Evolutionary conservation across 148 eudicot species (phyloP), one percentile per base, ranked within the genome.

Genomic region (Persicaria tinctoria): DNA sequence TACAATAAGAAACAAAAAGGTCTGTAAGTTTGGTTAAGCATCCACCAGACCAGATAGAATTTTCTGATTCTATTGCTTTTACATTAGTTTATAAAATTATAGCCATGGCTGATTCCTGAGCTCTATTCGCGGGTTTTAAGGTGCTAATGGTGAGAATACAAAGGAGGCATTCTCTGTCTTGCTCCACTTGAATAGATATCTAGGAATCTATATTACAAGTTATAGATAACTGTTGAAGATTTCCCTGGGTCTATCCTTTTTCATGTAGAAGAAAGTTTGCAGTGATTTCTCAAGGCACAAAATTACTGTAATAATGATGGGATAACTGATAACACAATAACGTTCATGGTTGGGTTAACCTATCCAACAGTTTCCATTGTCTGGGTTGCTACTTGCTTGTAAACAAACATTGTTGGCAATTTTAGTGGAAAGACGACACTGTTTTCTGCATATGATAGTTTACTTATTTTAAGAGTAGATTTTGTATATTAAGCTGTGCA

Each of bases 211-310:
- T 63, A 17, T 63, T 63, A 63, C 69, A 63, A 63, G 46, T 32
- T 14, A 1, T 63, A 63, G 46, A 63, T 63, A 63, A 4, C 13
- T 38, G n/a, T 63, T 32, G 46, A 63, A 63, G 69, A 63, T 63
- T 46, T 27, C 38, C 69, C 46, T 63, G 46, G 69, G 46, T 63
- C 69, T 14, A 27, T 45, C 14, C 32, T 38, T 63, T 32, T 63
- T 38, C 41, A 32, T n/a, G 69, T 46, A 63, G 69, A 60, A 60
- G 46, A 63, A 38, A 2, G 41, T 32, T 63, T 63, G 46, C 69
- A 63, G 69, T 63, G 38, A 38, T 63, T 38, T 63, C 69, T 63
- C 69, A 63, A 63, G 69, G 69, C 38, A 32, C 12, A n/a, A 38
- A 63, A 63, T 63, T 63, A 38, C 69, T 63, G 69, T 46, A 11